Base-by-base conservation (phyloP, 2,329 filamentous ascomycete species). In the Fusarium sp. region DNA sequence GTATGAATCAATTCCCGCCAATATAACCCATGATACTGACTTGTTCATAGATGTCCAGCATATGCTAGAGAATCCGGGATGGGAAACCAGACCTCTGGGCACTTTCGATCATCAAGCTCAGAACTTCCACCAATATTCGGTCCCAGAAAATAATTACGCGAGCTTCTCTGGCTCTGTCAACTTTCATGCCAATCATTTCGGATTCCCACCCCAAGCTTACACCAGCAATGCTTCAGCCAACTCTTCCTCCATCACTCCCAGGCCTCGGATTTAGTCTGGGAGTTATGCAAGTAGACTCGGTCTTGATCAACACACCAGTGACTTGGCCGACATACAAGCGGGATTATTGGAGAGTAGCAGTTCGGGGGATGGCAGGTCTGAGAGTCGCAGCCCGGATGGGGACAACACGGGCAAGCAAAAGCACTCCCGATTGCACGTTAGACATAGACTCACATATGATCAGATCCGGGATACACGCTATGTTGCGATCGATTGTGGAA, bases 321-420 rank as follows among this genome's bases (percentile, higher is more conserved):
- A 53, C 34, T 44, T 42, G 59, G 58, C 31, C 54, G 46, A 33
- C 40, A 44, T 64, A 62, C 61, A 60, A 57, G 61, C 65, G 70
- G 67, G 55, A 57, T 43, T 26, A 40, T 24, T 50, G 36, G 39
- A 63, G 8, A 26, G 22, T 11, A 62, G 54, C 26, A 13, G 54
- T 33, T 53, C 42, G 4, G 64, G 45, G 11, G 26, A 34, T 24
- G 50, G 34, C 10, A n/a, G 14, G 0, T 36, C 38, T 15, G 47
- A 28, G 6, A 26, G 4, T 33, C 7, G 13, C n/a, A 34, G 22
- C 14, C 21, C 15, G 5, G 44, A 45, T 4, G 45, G 22, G 2
- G 36, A 52, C 5, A 14, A 1, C 4, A 8, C 6, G 1, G 22
- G 65, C 19, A 38, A 6, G 49, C 28, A 4, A 31, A 31, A 8